Evolutionary conservation across 345 rosid genomes (phyloP).

Genomic region (Raphanus sativus): DNA sequence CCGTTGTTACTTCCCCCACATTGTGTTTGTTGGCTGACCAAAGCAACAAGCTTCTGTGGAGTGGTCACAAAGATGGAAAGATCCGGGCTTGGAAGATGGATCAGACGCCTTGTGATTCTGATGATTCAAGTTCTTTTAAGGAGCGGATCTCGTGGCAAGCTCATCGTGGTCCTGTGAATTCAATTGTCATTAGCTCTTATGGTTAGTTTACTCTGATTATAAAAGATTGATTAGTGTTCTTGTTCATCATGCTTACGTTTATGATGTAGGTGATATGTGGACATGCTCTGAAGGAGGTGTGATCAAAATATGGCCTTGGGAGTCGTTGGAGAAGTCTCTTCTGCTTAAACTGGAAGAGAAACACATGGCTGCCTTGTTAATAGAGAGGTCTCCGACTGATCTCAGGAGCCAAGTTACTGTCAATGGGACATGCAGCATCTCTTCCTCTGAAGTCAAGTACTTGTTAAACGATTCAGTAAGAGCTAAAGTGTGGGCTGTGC

Average conservation of each 20-base stretch:
- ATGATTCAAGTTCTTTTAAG: constrained; percentile 48
- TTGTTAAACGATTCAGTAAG: constrained; percentile 56
- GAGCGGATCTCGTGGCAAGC: constrained; percentile 90
- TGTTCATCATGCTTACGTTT: neutral
- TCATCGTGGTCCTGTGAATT: constrained; percentile 69
- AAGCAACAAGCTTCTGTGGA: constrained; percentile 69
- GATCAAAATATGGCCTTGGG: constrained; percentile 90
- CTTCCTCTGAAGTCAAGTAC: constrained; percentile 75
- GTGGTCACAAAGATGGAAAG: constrained; percentile 88
- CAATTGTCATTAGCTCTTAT: constrained; percentile 63
- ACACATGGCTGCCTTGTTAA: constrained; percentile 82
- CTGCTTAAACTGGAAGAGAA: constrained; percentile 69
- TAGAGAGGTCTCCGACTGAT: constrained; percentile 78
- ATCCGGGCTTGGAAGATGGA: constrained; percentile 82
- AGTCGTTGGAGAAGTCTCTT: constrained; percentile 72
- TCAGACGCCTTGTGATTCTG: constrained; percentile 32
- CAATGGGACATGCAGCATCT: constrained; percentile 66
- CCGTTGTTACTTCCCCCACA: constrained; percentile 57
- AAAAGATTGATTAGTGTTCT: too few species aligned
- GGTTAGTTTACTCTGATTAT: constrained; percentile 51
- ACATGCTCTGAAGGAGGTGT: constrained; percentile 74
- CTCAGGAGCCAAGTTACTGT: constrained; percentile 82
- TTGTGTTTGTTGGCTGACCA: constrained; percentile 63
- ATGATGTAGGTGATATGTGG: constrained; percentile 77
- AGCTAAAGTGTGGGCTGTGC: constrained; percentile 81